These are phyloP conservation scores for Sherardia arvensis DNA, from an alignment of 257 asterid genomes.

Conservation along the genomic window DNA sequence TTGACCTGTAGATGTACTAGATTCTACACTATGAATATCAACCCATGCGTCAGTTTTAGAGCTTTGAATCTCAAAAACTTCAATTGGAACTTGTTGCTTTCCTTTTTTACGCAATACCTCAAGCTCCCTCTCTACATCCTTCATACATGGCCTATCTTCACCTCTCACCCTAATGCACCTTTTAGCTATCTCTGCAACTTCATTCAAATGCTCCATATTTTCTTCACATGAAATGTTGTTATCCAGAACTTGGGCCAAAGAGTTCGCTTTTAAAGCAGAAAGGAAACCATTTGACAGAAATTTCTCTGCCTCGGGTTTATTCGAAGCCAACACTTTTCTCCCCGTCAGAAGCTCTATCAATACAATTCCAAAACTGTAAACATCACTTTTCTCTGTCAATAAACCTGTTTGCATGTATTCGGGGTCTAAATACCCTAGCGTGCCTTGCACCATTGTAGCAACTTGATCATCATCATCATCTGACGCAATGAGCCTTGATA, in stretches of 20 bases:
- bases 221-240: neutral
- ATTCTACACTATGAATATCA: neutral
- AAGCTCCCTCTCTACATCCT: neutral
- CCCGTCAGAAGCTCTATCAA: neutral
- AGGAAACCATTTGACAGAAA: constrained; percentile 18
- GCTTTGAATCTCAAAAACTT: neutral
- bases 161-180: neutral
- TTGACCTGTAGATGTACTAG: neutral
- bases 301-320: neutral
- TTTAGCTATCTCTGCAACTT: neutral
- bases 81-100: neutral
- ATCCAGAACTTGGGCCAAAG: constrained; percentile 17
- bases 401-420: neutral
- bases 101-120: neutral
- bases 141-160: neutral
- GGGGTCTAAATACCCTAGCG: neutral
- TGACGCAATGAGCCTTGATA: neutral
- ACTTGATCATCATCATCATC: neutral
- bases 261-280: neutral
- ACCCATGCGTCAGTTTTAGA: neutral
- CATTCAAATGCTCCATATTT: neutral
- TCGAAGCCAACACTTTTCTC: neutral
- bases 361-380: neutral
- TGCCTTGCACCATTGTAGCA: neutral
- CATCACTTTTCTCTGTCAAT: neutral